Percentiles rank a stretch among this genome's conserved stretches.
phyloP scores from a whole-genome alignment of 2,329 filamentous ascomycete genomes.

The Hypoxylon sp. region DNA sequence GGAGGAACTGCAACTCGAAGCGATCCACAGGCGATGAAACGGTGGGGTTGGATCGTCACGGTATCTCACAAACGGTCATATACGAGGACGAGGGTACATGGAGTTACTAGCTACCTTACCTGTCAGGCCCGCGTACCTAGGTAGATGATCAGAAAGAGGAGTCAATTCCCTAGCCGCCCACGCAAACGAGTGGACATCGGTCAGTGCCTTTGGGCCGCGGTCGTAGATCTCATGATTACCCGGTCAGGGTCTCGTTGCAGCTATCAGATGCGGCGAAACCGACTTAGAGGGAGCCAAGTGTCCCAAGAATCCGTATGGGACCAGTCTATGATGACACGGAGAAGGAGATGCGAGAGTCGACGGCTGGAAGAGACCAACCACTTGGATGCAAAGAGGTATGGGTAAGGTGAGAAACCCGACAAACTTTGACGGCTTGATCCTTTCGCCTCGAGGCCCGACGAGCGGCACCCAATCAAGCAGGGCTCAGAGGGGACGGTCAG shows the following conservation, averaged over 20 bases:
- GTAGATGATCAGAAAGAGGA: no score
- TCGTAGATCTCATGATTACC: constrained; percentile 24
- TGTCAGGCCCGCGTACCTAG: no score
- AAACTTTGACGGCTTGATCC: constrained; percentile 34
- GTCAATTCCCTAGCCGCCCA: constrained; percentile 19
- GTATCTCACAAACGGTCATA: constrained; percentile 28
- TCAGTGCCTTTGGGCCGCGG: constrained; percentile 22
- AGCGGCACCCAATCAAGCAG: constrained; percentile 34
- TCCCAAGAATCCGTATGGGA: background rate
- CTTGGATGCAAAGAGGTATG: constrained; percentile 28
- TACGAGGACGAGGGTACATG: constrained; percentile 18
- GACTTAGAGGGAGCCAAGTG: constrained; percentile 9
- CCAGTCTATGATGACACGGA: background rate
- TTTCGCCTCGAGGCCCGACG: constrained; percentile 27
- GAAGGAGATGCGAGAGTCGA: constrained; percentile 9
- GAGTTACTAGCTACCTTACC: constrained; percentile 2
- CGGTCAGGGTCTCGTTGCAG: background rate
- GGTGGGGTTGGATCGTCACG: constrained; percentile 30
- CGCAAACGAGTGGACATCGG: constrained; percentile 11
- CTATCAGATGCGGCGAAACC: constrained; percentile 17
- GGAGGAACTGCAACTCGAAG: constrained; percentile 33
- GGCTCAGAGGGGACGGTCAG: constrained; percentile 13
- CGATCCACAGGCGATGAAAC: constrained; percentile 35
- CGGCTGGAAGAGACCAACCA: constrained; percentile 13
- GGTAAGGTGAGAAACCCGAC: constrained; percentile 34